Base-by-base conservation (phyloP, 495 filamentous ascomycete species). In the Daldinia concentrica region DNA sequence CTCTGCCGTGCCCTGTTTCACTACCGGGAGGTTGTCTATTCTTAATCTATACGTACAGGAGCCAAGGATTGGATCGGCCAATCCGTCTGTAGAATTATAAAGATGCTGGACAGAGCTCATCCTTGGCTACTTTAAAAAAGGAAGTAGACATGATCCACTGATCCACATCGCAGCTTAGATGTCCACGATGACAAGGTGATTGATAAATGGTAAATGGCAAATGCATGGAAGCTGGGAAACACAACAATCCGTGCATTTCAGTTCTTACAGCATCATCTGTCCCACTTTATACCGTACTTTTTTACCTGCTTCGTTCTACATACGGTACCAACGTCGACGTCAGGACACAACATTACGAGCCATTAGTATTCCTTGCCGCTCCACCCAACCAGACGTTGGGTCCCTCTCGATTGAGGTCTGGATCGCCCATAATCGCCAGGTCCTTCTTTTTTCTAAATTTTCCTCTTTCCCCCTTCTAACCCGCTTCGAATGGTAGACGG, bases 1-100 rank as follows among this genome's bases (percentile, higher is more conserved):
- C 71, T 73, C 71, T 73, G 71, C 71, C 71, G 71, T 66, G 70
- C 65, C 71, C 43, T 69, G 71, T 73, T 69, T 66, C 71, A 73
- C 71, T 73, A 73, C 71, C 71, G 71, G 71, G 71, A 63, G 70
- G 39, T 65, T 26, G 63, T 73, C 62, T 73, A 73, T 73, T 69
- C 71, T 73, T 69, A 66, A 73, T 72, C 37, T 69, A 63, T 63
- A 64, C 61, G 3, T 62, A 68, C 65, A 73, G 50, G 12, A 69
- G 61, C 64, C 70, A 68, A 65, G 65, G 43, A 27, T 51, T 62
- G 61, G 70, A 62, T 62, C 57, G 60, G 29, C 70, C 70, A 73
- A 73, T 73, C 65, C 61, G 61, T 62, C 50, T 45, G 56, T 64
- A 65, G 27, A 39, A 12, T 58, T 73, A 57, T 57, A 58, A 72